phyloP scores from a whole-genome alignment of 345 rosid species.

The Rhizophora apiculata region DNA sequence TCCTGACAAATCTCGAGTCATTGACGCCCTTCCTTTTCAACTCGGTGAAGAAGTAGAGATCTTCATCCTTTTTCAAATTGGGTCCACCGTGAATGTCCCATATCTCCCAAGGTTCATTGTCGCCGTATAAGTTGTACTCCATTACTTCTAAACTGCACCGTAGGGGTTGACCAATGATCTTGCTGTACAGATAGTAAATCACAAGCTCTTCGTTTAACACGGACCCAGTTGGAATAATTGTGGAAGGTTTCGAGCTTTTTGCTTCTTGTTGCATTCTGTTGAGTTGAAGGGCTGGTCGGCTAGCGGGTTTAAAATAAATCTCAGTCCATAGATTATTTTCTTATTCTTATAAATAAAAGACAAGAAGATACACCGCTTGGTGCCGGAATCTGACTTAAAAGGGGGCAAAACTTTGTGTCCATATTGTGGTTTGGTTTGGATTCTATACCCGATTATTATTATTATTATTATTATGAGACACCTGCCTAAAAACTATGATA shows the following conservation, averaged over 20 bases:
- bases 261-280: no score
- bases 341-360: no score
- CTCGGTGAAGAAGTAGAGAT: neutral
- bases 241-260: neutral
- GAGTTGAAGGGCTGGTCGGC: no score
- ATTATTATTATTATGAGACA: no score
- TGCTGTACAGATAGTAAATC: neutral
- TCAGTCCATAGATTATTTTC: no score
- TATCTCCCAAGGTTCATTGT: constrained; percentile 1
- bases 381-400: no score
- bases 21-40: neutral
- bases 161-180: neutral
- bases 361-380: no score
- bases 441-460: no score
- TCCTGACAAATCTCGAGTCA: neutral
- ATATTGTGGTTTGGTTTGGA: no score
- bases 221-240: neutral
- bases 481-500: no score
- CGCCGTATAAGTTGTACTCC: neutral
- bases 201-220: neutral
- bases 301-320: no score
- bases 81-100: neutral
- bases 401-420: no score
- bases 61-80: neutral
- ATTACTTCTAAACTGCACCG: neutral